Percentiles rank a stretch among this genome's conserved stretches.
These are phyloP conservation scores for Wickerhamiella lipophila DNA, from an alignment of 805 yeast genomes.

Conservation along the genomic window DNA sequence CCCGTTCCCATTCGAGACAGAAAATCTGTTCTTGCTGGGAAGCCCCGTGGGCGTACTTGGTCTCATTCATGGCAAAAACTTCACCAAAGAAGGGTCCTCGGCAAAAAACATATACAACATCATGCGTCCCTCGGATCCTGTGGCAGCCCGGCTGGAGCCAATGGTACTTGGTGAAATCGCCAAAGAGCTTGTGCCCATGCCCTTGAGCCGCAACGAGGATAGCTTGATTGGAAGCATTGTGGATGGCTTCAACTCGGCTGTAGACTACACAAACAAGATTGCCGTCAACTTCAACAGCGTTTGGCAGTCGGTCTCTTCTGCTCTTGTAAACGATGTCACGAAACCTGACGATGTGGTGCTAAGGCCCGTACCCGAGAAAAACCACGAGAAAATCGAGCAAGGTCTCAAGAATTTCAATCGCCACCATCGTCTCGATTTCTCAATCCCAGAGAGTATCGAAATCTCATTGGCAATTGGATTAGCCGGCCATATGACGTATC, in stretches of 20 bases:
- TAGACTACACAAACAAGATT: slow-evolving; percentile 25
- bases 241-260: slow-evolving; percentile 4
- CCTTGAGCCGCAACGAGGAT: slow-evolving; percentile 22
- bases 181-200: slow-evolving; percentile 49
- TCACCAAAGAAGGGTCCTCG: slow-evolving; percentile 21
- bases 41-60: slow-evolving; percentile 85
- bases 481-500: slow-evolving; percentile 76
- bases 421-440: slow-evolving; percentile 71
- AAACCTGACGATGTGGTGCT: slow-evolving; percentile 12
- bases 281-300: slow-evolving; percentile 28
- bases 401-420: slow-evolving; percentile 43
- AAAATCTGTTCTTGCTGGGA: slow-evolving; percentile 68
- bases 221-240: slow-evolving; percentile 30
- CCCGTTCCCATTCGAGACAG: slow-evolving; percentile 55
- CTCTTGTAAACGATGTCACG: slow-evolving; percentile 9
- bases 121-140: slow-evolving; percentile 85
- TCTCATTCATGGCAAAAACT: slow-evolving; percentile 46
- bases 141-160: slow-evolving; percentile 84
- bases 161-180: slow-evolving; percentile 40
- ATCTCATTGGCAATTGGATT: slow-evolving; percentile 67
- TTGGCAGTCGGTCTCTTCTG: slow-evolving; percentile 18
- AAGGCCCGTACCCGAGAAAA: slow-evolving; percentile 8
- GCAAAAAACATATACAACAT: slow-evolving; percentile 61
- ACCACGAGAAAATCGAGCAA: slow-evolving; percentile 16
- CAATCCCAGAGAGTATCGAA: slow-evolving; percentile 66